A percentile compares a stretch with the other conserved stretches of the same genome.
Evolutionary conservation across 179 eudicot genomes (phyloP).

Genomic region (Corrigiola litoralis): DNA sequence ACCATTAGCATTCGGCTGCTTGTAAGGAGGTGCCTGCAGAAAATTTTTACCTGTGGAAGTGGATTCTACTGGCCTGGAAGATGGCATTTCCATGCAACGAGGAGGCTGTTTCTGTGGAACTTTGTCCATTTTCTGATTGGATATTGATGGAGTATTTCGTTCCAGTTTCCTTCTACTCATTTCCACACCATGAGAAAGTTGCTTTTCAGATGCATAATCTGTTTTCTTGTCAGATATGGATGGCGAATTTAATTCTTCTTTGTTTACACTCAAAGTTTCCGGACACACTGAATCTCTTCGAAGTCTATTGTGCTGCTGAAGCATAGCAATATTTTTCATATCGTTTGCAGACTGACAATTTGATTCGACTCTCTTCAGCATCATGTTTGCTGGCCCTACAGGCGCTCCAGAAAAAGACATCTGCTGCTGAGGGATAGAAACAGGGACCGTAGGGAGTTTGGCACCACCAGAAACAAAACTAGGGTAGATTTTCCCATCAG

Average conservation of each 20-base stretch:
- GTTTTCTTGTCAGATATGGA: constrained; percentile 32
- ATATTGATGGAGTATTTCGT: constrained; percentile 32
- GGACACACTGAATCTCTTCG: constrained; percentile 31
- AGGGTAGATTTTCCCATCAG: constrained; percentile 26
- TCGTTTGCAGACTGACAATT: constrained; percentile 21
- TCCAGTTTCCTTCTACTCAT: constrained; percentile 34
- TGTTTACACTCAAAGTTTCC: constrained; percentile 34
- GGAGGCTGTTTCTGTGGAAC: constrained; percentile 30
- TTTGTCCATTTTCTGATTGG: constrained; percentile 30
- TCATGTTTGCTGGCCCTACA: constrained; percentile 20
- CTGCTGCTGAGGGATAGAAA: constrained; percentile 11
- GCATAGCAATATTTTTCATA: constrained; percentile 16
- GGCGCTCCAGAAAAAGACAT: constrained; percentile 12
- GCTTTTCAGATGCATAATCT: constrained; percentile 29
- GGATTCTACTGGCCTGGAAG: constrained; percentile 30
- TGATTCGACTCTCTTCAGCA: constrained; percentile 18
- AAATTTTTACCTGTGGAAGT: constrained; percentile 31
- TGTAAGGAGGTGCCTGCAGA: constrained; percentile 31
- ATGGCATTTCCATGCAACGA: constrained; percentile 26
- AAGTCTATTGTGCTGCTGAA: constrained; percentile 33
- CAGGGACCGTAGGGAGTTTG: constrained; percentile 29
- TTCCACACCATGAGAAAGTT: constrained; percentile 32
- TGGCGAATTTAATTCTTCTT: constrained; percentile 50
- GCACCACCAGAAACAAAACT: constrained; percentile 34
- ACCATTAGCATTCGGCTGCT: constrained; percentile 29